Evolutionary conservation across 768 basidiomycete genomes (phyloP), one percentile per base, ranked within the genome.

Genomic region (Pseudohyphozyma bogoriensis): DNA sequence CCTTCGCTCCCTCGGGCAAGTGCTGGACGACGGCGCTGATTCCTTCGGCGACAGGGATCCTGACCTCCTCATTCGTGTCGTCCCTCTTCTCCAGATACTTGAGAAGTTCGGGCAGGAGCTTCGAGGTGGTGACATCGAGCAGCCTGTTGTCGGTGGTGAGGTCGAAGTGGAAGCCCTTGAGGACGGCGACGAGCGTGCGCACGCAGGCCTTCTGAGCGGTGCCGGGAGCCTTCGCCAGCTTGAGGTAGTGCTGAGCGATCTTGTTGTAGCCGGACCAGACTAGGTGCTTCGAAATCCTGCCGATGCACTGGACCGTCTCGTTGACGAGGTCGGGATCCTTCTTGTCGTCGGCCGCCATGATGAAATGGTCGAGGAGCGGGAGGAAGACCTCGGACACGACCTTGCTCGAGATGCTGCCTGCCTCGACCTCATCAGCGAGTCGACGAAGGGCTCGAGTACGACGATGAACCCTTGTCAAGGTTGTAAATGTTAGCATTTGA

Each of bases 81-180:
- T 92, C 84, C 44, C 86, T 83, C 60, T 85, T 83, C 72, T 92
- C 88, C 44, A 96, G 77, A 65, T 90, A 88, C 44, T 78, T 76
- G 35, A 92, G 79, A 28, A 99, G 79, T 15, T 77, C 79, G 0
- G 93, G 93, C 3, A 99, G 78, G 18, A 97, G 80, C 10, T 83
- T 82, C 59, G 90, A 84, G 20, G 73, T 65, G 0, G 55, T 57
- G 28, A 60, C 59, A n/a, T 69, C 69, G 36, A 61, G 67, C 31
- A 47, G 63, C 31, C 62, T 60, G 56, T 24, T 45, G 13, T 74
- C 74, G 11, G 65, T 80, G 51, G 85, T 83, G 82, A 92, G 85
- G 2, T 84, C 79, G 70, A 97, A 97, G 70, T 88, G 86, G 77
- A 97, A 99, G 69, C 83, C 83, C 70, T 93, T 88, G 54, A 99